phyloP scores from a whole-genome alignment of 2,329 filamentous ascomycete species.

The Aspergillus brasiliensis region DNA sequence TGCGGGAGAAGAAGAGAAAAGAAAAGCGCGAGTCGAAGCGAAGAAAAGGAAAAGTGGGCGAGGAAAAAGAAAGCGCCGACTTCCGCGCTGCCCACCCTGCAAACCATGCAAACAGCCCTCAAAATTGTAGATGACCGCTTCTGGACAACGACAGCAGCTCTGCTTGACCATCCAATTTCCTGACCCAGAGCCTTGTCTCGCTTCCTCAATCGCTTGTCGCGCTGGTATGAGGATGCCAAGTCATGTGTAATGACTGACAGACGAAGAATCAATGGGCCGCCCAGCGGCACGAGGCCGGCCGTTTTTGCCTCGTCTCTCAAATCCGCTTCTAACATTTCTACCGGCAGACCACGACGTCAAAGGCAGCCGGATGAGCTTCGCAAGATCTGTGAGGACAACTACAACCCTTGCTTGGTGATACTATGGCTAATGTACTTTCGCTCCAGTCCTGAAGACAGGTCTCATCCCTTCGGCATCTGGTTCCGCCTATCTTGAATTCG shows the following conservation, averaged over 20 bases:
- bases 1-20: conserved; percentile 25
- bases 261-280: conserved; percentile 85
- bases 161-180: conserved; percentile 7
- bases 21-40: conserved; percentile 25
- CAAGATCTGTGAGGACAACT: conserved; percentile 72
- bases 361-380: conserved; percentile 72
- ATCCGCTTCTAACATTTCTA: conserved; percentile 50
- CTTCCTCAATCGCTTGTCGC: conserved; percentile 9
- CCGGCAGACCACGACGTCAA: conserved; percentile 55
- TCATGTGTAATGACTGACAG: conserved; percentile 70
- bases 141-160: conserved; percentile 20
- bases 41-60: conserved; percentile 22
- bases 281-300: conserved; percentile 73
- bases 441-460: conserved; percentile 80
- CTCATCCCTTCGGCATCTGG: conserved; percentile 91
- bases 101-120: conserved; percentile 45
- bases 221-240: conserved; percentile 13
- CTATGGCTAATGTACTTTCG: conserved; percentile 22
- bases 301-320: conserved; percentile 59
- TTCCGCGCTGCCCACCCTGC: conserved; percentile 18
- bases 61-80: conserved; percentile 15
- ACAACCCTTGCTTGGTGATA: not conserved
- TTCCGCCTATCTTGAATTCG: conserved; percentile 68
- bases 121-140: conserved; percentile 40
- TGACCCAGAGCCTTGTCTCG: conserved; percentile 7